phyloP scores from a whole-genome alignment of 2,329 filamentous ascomycete genomes.

The Claviceps paspali region DNA sequence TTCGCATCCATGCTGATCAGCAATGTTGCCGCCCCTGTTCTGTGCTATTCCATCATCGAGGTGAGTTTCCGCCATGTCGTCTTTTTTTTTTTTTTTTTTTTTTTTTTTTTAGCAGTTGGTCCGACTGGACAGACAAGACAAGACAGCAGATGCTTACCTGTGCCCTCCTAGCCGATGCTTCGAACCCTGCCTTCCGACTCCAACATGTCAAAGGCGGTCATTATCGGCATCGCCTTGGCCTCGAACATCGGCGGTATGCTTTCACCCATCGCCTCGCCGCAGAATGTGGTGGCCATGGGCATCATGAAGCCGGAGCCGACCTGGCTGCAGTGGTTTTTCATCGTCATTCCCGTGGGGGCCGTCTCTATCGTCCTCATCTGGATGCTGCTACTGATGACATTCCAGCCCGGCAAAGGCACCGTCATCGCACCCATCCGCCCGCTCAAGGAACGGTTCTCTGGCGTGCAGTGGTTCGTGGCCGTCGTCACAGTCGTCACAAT shows the following conservation, averaged over 20 bases:
- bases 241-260: slow-evolving; percentile 95
- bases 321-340: slow-evolving; percentile 96
- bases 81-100: no score
- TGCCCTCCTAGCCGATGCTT: slow-evolving; percentile 55
- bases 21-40: slow-evolving; percentile 89
- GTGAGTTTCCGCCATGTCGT: no score
- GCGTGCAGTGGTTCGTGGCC: slow-evolving; percentile 85
- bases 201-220: slow-evolving; percentile 85
- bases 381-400: slow-evolving; percentile 69
- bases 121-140: no score
- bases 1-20: slow-evolving; percentile 99
- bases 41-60: slow-evolving; percentile 97
- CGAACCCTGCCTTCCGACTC: slow-evolving; percentile 84
- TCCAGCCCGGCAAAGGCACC: slow-evolving; percentile 71
- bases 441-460: slow-evolving; percentile 75
- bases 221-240: slow-evolving; percentile 86
- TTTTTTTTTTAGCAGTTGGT: no score
- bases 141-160: neutral
- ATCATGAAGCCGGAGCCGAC: slow-evolving; percentile 88
- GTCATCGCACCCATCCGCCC: slow-evolving; percentile 84
- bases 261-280: slow-evolving; percentile 90
- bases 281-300: slow-evolving; percentile 91
- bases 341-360: slow-evolving; percentile 82
- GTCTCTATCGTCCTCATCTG: slow-evolving; percentile 81
- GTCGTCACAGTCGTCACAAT: slow-evolving; percentile 75